Evolutionary conservation across 2,329 filamentous ascomycete genomes (phyloP), one percentile per base, ranked within the genome.

Genomic region (Fusarium staphyleae): DNA sequence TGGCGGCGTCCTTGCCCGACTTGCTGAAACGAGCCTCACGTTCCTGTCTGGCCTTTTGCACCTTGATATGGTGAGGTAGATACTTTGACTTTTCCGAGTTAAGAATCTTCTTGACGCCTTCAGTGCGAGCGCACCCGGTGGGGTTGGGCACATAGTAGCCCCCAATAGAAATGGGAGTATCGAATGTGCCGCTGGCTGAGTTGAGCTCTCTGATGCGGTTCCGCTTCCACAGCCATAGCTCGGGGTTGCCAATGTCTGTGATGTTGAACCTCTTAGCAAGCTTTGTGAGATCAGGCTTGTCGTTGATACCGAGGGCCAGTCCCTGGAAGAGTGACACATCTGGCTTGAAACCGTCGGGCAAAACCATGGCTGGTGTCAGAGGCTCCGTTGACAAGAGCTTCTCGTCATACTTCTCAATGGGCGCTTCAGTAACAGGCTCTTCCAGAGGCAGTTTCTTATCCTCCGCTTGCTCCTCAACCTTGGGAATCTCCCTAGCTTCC

Each of bases 1-100:
- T 80, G 9, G 83, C 83, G 5, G 83, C 77, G 61, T 90, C 87
- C 66, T 85, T 89, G 53, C 81, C 86, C 64, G 79, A 88, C 77
- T 81, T 85, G 77, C 82, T 89, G 69, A 74, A 84, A 36, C 80
- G 79, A n/a, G 87, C 88, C 73, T 97, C 89, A n/a, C 92, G 89
- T 73, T 95, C 92, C 73, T 97, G 93, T 44, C 93, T 86, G 18
- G 89, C 91, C 75, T 89, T 95, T 72, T 95, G 90, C 15, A 99
- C 91, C 70, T 96, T 96, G 76, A 99, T 95, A 62, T 96, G 93
- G 78, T 99, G 95, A 33, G 95, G 95, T 7, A 99, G 82, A 70
- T 99, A 99, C 71, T 97, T 96, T 22, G 93, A 96, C 78, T 99
- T 99, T 73, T 99, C 95, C 0, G 91, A 91, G 72, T 99, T 96